Evolutionary conservation across 108 stramenopile genomes (phyloP).

Genomic region (Epithemia pelagica): DNA sequence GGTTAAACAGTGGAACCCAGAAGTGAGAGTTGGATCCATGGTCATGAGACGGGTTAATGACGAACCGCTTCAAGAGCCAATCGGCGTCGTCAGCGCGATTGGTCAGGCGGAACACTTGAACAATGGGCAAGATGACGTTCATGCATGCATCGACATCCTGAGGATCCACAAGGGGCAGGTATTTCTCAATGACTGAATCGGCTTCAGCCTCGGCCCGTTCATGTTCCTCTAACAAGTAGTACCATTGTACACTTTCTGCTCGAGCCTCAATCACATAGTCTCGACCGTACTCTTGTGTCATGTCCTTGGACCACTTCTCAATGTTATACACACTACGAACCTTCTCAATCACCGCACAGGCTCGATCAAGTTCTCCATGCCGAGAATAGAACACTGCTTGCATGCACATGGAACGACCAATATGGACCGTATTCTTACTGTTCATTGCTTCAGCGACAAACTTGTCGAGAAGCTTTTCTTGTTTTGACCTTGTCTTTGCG

Average conservation of each 20-base stretch:
- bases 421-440: conserved; percentile 48
- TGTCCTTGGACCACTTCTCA: conserved; percentile 7
- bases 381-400: conserved; percentile 37
- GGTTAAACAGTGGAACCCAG: conserved; percentile 24
- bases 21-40: not conserved
- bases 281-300: conserved; percentile 12
- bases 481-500: conserved; percentile 4
- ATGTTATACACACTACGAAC: conserved; percentile 39
- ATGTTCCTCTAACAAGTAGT: conserved; percentile 10
- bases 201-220: conserved; percentile 10
- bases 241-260: conserved; percentile 21
- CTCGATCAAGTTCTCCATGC: conserved; percentile 41
- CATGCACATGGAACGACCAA: conserved; percentile 54
- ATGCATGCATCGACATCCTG: conserved; percentile 16
- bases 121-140: conserved; percentile 7
- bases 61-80: conserved; percentile 8
- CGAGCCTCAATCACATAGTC: conserved; percentile 14
- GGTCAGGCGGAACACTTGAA: conserved; percentile 9
- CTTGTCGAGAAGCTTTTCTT: conserved; percentile 32
- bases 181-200: conserved; percentile 9
- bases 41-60: conserved; percentile 22
- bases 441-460: conserved; percentile 50
- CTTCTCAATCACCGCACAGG: conserved; percentile 24
- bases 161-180: conserved; percentile 10
- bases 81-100: conserved; percentile 12